Base-by-base conservation (phyloP, 2,329 filamentous ascomycete species). In the Botrytis sinoallii region DNA sequence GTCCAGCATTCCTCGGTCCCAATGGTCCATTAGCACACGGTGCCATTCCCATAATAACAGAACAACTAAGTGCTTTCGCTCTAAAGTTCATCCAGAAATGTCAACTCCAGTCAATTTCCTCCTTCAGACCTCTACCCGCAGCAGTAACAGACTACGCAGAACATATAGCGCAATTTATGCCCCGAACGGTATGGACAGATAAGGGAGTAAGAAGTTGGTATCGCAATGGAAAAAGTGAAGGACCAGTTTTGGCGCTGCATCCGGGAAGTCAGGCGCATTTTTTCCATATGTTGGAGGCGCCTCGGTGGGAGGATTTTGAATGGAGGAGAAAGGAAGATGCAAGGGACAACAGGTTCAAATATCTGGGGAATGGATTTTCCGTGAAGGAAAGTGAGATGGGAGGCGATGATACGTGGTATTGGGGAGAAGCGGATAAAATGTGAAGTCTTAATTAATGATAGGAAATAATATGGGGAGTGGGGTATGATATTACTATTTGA, bases 41-140 rank as follows among this genome's bases (percentile, higher is more conserved):
- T 44, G 79, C 76, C 35, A 75, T 81, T 35, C 74, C 80, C 25
- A 77, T 79, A n/a, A 84, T 83, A 5, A 84, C 85, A 72, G 85
- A 87, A 8, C 81, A 83, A 7, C 84, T 86, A 59, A 78, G 83
- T 14, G 86, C 87, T 75, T 88, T 88, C 77, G 80, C 86, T 60
- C 79, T 85, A n/a, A 82, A 83, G 75, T 83, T 87, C 18, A 86
- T 86, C 76, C 77, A 80, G 0, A 84, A 84, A 57, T 85, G 83
- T 9, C 77, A 79, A 65, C 63, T 63, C 52, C 84, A 86, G 75
- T 82, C 84, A 75, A 81, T 85, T 72, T 81, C 81, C 12, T 81
- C 82, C 25, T 81, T 88, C 72, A 81, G 82, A 40, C 83, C 86
- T 2, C 84, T 69, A 10, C 18, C 61, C 1, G 82, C 83, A 25